Evolutionary conservation across 108 stramenopile genomes (phyloP).

Genomic region (Cylindrotheca closterium): DNA sequence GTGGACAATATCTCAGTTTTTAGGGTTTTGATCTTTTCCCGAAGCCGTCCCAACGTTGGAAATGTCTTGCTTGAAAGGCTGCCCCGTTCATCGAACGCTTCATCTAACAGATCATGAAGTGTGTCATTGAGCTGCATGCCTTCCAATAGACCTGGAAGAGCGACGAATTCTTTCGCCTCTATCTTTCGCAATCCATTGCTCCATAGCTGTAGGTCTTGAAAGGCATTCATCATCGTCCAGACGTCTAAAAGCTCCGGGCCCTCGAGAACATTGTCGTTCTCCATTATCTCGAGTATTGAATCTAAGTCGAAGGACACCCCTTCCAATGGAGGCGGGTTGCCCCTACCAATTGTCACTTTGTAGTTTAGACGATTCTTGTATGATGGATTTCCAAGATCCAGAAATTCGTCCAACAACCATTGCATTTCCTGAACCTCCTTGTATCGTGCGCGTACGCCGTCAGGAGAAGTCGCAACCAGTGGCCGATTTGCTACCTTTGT

Average conservation of each 20-base stretch:
- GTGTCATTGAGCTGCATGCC: constrained; percentile 57
- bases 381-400: constrained; percentile 15
- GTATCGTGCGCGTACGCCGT: constrained; percentile 61
- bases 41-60: constrained; percentile 59
- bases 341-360: constrained; percentile 35
- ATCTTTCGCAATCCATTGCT: constrained; percentile 32
- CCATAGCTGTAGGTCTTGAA: constrained; percentile 64
- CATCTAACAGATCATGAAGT: constrained; percentile 52
- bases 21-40: constrained; percentile 52
- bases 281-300: constrained; percentile 54
- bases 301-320: constrained; percentile 51
- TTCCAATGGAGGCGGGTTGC: constrained; percentile 52
- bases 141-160: constrained; percentile 47
- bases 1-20: constrained; percentile 61
- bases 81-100: constrained; percentile 70
- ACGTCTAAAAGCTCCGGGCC: constrained; percentile 73
- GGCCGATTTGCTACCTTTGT: constrained; percentile 19
- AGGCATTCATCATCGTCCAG: constrained; percentile 44
- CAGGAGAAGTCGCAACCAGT: constrained; percentile 42
- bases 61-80: constrained; percentile 63
- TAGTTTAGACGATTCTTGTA: constrained; percentile 39
- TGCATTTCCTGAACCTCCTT: constrained; percentile 74
- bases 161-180: constrained; percentile 29
- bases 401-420: constrained; percentile 16
- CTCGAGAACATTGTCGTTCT: constrained; percentile 53